These are phyloP conservation scores for Crinitomyces ghanaensis DNA, from an alignment of 805 yeast species.

Conservation along the genomic window DNA sequence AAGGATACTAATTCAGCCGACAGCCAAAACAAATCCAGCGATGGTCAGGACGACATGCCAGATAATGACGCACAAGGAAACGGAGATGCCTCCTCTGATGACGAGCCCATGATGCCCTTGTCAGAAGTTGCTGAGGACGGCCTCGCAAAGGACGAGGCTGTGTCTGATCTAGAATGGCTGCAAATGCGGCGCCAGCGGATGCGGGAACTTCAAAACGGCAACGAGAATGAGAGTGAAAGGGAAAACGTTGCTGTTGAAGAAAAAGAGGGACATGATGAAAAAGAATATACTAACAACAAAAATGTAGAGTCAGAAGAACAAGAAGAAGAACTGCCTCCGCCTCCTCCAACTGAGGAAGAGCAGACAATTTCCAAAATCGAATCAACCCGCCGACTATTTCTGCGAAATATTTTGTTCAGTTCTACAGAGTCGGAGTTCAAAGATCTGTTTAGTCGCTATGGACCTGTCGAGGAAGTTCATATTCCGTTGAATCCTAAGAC, in stretches of 20 bases:
- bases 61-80: slow-evolving; percentile 19
- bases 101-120: slow-evolving; percentile 9
- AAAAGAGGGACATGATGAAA: slow-evolving; percentile 1
- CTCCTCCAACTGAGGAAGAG: slow-evolving; percentile 25
- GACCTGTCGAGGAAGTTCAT: slow-evolving; percentile 78
- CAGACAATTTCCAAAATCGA: slow-evolving; percentile 39
- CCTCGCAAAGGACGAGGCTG: slow-evolving; percentile 37
- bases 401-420: slow-evolving; percentile 74
- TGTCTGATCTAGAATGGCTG: slow-evolving; percentile 83
- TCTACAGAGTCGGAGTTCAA: slow-evolving; percentile 72
- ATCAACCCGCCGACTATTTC: slow-evolving; percentile 69
- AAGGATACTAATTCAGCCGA: slow-evolving; percentile 4
- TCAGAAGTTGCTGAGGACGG: slow-evolving; percentile 15
- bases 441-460: slow-evolving; percentile 53
- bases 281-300: slow-evolving; percentile 8
- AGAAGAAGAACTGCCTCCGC: slow-evolving; percentile 17
- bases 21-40: slow-evolving; percentile 28
- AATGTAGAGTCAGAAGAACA: slow-evolving; percentile 2
- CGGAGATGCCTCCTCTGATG: too few relatives aligned
- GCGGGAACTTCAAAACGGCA: slow-evolving; percentile 32
- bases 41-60: slow-evolving; percentile 36
- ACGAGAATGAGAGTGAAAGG: slow-evolving; percentile 8
- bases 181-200: slow-evolving; percentile 64
- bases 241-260: neutral
- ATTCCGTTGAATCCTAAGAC: slow-evolving; percentile 85